Conservation (phyloP, 75 land plant genomes). For the Gnetum montanum region DNA sequence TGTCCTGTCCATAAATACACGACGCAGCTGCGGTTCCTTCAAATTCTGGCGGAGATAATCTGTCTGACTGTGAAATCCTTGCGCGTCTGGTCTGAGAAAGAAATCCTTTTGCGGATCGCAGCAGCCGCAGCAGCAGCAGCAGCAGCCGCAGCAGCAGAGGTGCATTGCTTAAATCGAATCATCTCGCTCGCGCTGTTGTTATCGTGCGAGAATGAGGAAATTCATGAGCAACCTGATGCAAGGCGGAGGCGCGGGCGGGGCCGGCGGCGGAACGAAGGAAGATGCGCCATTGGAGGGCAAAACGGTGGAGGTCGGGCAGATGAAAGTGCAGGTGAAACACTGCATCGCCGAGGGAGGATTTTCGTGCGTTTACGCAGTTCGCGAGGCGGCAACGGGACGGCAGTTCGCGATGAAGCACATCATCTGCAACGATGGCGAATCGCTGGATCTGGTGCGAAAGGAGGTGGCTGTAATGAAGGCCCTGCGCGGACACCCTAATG, state of each 20-base stretch:
- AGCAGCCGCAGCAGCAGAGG: too few species aligned
- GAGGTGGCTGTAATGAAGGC: conserved; percentile 79
- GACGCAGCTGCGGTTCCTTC: too few species aligned
- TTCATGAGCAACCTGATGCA: conserved; percentile 10
- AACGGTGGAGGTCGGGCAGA: conserved; percentile 64
- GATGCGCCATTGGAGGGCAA: conserved; percentile 78
- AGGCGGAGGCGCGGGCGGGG: conserved; percentile 32
- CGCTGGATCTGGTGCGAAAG: conserved; percentile 69
- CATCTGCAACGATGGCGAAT: conserved; percentile 81
- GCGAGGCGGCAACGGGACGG: conserved; percentile 57
- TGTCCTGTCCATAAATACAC: too few species aligned
- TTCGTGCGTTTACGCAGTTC: conserved; percentile 80
- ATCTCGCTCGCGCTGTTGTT: too few species aligned
- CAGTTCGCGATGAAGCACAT: conserved; percentile 93
- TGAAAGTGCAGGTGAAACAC: conserved; percentile 63
- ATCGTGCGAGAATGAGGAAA: conserved; percentile 4
- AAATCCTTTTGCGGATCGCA: too few species aligned
- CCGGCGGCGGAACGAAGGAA: too few species aligned
- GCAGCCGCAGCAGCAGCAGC: too few species aligned
- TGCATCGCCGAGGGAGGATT: conserved; percentile 90
- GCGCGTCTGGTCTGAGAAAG: too few species aligned
- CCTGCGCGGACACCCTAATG: conserved; percentile 79
- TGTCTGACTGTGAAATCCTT: too few species aligned
- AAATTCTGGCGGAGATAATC: too few species aligned
- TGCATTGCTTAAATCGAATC: too few species aligned